Base-by-base conservation (phyloP, 352 stramenopile species). In the Halophytophthora batemanensis region DNA sequence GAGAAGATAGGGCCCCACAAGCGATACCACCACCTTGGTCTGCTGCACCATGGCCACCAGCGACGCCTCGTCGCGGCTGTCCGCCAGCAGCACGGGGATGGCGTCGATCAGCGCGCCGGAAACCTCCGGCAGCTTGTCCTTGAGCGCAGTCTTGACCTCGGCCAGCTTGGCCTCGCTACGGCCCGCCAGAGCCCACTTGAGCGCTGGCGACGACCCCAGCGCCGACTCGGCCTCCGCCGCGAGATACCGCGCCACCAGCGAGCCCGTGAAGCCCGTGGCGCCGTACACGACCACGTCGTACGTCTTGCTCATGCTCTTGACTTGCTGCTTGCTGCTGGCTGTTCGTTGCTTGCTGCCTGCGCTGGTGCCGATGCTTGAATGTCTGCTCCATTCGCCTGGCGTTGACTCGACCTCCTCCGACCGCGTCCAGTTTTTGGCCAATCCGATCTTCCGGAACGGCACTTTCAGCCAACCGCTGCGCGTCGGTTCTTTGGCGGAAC, bases 171-270 rank as follows among this genome's bases (percentile, higher is more conserved):
- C 35, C 47, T 78, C 53, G 31, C 71, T 96, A 57, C 91, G 73
- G 6, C 76, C 91, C 1, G 88, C 91, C 36, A 98, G 71, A 6
- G 91, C 90, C 89, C 89, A 97, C 42, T 87, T 86, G 37, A 96
- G 42, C 3, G 43, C 65, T 7, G 40, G 59, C 18, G 58, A 21
- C n/a, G 46, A 55, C 6, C n/a, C 42, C 1, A 74, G 17, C 0
- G 63, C 51, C 3, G 67, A 74, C 46, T 89, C 77, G 5, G 39
- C 12, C 43, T 78, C 58, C 39, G 62, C 55, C 33, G 82, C 82
- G 12, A 82, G 71, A 58, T 94, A 92, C 18, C 67, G 67, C 6
- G 74, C 71, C 23, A 90, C 77, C 22, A 97, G 52, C 28, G 65
- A 62, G 39, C 89, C 89, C 21, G 86, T 96, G 67, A 97, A 97